Conservation (phyloP, 352 stramenopile genomes). For the Phytophthora aleatoria region DNA sequence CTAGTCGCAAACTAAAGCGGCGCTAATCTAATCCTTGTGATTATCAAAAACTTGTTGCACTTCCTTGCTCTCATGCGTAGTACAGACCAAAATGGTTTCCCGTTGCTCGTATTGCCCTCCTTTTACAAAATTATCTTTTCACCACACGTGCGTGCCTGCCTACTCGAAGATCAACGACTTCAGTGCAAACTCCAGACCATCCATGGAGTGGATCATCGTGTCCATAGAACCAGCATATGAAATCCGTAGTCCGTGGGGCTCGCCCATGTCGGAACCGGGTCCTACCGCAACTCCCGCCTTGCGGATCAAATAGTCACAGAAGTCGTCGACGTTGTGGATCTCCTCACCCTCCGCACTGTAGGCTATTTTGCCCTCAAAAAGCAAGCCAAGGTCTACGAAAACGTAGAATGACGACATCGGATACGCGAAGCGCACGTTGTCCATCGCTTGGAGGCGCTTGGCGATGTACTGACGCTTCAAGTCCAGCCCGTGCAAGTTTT, state of each 20-base stretch:
- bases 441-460: conserved; percentile 76
- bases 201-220: conserved; percentile 65
- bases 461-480: conserved; percentile 92
- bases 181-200: conserved; percentile 60
- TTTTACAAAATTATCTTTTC: background rate
- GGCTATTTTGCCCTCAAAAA: conserved; percentile 64
- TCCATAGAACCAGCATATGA: conserved; percentile 96
- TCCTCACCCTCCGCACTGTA: conserved; percentile 34
- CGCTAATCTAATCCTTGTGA: too few species aligned
- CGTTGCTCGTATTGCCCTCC: background rate
- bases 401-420: conserved; percentile 96
- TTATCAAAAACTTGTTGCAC: too few species aligned
- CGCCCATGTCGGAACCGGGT: conserved; percentile 95
- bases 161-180: conserved; percentile 34
- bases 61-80: too few species aligned
- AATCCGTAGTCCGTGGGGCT: conserved; percentile 91
- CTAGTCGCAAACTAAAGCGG: too few species aligned
- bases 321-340: conserved; percentile 59
- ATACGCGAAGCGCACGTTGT: conserved; percentile 78
- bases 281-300: conserved; percentile 92
- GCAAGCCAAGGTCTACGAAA: conserved; percentile 89
- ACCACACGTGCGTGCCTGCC: background rate
- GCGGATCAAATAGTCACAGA: conserved; percentile 93
- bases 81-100: too few species aligned
- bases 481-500: conserved; percentile 54